Conservation (phyloP, 1,284 basidiomycete species). For the Ganoderma lucidum region DNA sequence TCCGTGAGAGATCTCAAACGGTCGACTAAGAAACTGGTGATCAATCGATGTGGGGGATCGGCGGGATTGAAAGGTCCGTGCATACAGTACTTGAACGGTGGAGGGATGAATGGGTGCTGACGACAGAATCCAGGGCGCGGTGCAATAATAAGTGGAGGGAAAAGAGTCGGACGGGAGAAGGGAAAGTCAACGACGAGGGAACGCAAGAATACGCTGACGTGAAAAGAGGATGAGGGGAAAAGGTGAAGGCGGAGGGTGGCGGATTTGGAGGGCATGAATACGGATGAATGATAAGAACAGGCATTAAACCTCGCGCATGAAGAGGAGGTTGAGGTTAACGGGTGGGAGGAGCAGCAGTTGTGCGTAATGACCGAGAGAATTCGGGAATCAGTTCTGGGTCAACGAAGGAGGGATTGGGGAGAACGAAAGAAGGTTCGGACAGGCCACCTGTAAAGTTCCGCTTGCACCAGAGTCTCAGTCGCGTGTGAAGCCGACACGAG, state of each 20-base stretch:
- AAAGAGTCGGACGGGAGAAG: not conserved
- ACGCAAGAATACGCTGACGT: not conserved
- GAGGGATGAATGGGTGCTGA: not conserved
- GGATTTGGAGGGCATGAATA: not conserved
- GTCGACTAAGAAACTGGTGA: not conserved
- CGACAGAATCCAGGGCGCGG: not conserved
- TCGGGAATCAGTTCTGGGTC: not conserved
- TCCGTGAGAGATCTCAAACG: not conserved
- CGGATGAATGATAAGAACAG: not conserved
- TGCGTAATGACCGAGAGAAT: not conserved
- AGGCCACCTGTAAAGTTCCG: not conserved
- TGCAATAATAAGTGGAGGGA: not conserved
- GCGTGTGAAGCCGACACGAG: not conserved
- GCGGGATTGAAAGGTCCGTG: not conserved
- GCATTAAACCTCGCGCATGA: slow-evolving; percentile 5
- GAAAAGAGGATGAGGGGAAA: not conserved
- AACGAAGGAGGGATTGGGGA: not conserved
- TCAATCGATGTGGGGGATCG: not conserved
- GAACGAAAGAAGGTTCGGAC: not conserved
- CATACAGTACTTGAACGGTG: not conserved
- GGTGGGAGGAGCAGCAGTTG: not conserved
- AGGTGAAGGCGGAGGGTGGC: not conserved
- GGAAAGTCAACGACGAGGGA: not conserved
- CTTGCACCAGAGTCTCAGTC: not conserved
- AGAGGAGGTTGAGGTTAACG: not conserved